Conservation (phyloP, 805 yeast species). For the Schwanniomyces polymorphus region DNA sequence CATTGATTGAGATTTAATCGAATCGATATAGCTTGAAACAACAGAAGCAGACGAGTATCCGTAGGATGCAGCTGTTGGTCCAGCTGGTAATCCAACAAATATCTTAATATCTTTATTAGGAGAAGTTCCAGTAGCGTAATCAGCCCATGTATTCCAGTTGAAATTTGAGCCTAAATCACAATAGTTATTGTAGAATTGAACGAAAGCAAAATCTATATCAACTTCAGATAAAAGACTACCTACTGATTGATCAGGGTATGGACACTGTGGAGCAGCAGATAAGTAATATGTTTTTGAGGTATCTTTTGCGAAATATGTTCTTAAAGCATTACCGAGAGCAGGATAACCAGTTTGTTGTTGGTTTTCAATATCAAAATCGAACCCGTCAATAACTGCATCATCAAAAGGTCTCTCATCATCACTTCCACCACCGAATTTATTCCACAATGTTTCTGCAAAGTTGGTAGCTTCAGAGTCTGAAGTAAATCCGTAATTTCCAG, state of each 20-base stretch:
- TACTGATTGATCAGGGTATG: slow-evolving; percentile 66
- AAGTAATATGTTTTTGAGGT: slow-evolving; percentile 62
- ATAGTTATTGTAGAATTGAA: slow-evolving; percentile 88
- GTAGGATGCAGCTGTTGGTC: slow-evolving; percentile 44
- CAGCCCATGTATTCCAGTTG: slow-evolving; percentile 70
- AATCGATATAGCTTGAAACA: slow-evolving; percentile 14
- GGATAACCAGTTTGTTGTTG: slow-evolving; percentile 17
- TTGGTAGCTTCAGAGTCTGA: slow-evolving; percentile 53
- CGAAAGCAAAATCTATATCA: slow-evolving; percentile 73
- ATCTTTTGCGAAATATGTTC: slow-evolving; percentile 13
- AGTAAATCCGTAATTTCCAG: slow-evolving; percentile 47
- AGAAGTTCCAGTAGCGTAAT: slow-evolving; percentile 49
- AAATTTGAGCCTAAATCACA: slow-evolving; percentile 57
- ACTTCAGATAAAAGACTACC: slow-evolving; percentile 42
- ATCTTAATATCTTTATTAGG: slow-evolving; percentile 71
- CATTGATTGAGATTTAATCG: slow-evolving; percentile 15
- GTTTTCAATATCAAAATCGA: slow-evolving; percentile 32
- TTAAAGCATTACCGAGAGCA: slow-evolving; percentile 29
- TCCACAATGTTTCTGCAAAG: slow-evolving; percentile 44
- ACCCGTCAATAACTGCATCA: slow-evolving; percentile 30
- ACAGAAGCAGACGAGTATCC: slow-evolving; percentile 26
- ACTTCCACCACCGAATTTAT: slow-evolving; percentile 33
- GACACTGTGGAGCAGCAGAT: slow-evolving; percentile 92
- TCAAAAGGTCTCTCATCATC: slow-evolving; percentile 21
- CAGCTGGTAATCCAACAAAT: slow-evolving; percentile 70